Conservation (phyloP, 352 stramenopile species). For the Paralagenidium karlingii region DNA sequence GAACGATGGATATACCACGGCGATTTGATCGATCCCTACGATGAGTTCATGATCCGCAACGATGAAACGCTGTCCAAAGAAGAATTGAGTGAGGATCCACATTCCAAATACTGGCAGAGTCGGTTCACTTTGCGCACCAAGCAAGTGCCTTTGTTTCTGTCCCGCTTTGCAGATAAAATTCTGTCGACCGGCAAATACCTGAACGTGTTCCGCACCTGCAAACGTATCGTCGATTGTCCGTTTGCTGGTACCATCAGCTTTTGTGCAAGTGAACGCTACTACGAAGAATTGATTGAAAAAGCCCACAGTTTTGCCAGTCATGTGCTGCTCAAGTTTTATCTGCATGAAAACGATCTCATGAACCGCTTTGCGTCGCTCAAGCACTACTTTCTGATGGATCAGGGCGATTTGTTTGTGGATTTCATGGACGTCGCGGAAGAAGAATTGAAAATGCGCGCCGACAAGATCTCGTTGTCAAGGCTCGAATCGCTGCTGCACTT, state of each 20-base stretch:
- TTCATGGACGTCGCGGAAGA: conserved; percentile 95
- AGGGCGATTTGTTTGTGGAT: conserved; percentile 97
- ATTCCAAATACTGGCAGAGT: conserved; percentile 85
- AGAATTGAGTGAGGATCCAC: conserved; percentile 78
- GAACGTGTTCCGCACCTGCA: conserved; percentile 83
- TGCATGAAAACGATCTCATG: conserved; percentile 73
- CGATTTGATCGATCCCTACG: conserved; percentile 82
- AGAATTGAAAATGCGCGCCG: conserved; percentile 83
- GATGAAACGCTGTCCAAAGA: conserved; percentile 69
- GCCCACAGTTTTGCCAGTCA: conserved; percentile 72
- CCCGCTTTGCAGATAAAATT: conserved; percentile 68
- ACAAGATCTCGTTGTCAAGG: conserved; percentile 80
- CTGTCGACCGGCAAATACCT: conserved; percentile 88
- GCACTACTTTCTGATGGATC: conserved; percentile 98
- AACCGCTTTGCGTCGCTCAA: conserved; percentile 84
- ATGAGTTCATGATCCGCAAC: conserved; percentile 85
- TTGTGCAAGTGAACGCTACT: conserved; percentile 45
- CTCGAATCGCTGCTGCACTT: conserved; percentile 92
- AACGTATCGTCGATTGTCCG: conserved; percentile 60
- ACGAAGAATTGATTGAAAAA: conserved; percentile 77
- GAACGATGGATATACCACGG: conserved; percentile 85
- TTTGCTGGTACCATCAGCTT: conserved; percentile 61
- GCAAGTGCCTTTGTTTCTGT: conserved; percentile 76
- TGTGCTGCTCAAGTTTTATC: conserved; percentile 61
- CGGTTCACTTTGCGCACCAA: conserved; percentile 67